phyloP scores from a whole-genome alignment of 805 yeast species.

The Metschnikowia proteae region DNA sequence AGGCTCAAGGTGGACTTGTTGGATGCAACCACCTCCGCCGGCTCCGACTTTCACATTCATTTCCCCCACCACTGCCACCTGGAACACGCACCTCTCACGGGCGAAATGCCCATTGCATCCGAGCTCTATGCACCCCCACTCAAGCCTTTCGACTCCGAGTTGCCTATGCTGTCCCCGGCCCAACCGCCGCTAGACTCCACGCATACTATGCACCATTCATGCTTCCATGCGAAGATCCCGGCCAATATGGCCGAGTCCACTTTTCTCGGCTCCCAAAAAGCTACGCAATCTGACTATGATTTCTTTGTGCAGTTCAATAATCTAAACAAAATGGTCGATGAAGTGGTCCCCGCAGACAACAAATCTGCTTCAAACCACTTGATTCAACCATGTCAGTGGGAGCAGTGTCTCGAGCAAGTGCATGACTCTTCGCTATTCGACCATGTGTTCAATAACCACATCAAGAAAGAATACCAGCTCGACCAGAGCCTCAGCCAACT shows the following conservation, averaged over 20 bases:
- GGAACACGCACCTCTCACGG: constrained; percentile 1
- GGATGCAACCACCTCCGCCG: constrained; percentile 3
- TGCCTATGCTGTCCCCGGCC: background rate
- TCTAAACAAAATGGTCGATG: constrained; percentile 18
- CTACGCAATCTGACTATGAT: constrained; percentile 31
- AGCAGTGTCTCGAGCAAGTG: constrained; percentile 48
- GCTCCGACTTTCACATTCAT: constrained; percentile 30
- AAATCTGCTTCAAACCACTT: background rate
- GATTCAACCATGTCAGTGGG: constrained; percentile 59
- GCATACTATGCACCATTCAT: constrained; percentile 34
- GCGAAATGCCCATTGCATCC: background rate
- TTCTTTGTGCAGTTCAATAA: constrained; percentile 36
- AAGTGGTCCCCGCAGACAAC: constrained; percentile 1
- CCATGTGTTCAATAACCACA: constrained; percentile 47
- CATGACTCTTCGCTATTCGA: constrained; percentile 29
- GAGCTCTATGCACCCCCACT: background rate
- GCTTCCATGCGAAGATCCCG: constrained; percentile 43
- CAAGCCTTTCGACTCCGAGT: background rate
- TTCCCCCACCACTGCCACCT: constrained; percentile 40
- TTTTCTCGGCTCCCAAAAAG: constrained; percentile 1
- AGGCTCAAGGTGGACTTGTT: constrained; percentile 1
- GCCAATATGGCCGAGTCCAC: constrained; percentile 13
- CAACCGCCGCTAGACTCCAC: background rate
- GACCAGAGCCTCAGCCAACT: background rate
- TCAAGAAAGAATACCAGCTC: constrained; percentile 28